Base-by-base conservation (phyloP, 805 yeast genomes). In the Barnettozyma salicaria region DNA sequence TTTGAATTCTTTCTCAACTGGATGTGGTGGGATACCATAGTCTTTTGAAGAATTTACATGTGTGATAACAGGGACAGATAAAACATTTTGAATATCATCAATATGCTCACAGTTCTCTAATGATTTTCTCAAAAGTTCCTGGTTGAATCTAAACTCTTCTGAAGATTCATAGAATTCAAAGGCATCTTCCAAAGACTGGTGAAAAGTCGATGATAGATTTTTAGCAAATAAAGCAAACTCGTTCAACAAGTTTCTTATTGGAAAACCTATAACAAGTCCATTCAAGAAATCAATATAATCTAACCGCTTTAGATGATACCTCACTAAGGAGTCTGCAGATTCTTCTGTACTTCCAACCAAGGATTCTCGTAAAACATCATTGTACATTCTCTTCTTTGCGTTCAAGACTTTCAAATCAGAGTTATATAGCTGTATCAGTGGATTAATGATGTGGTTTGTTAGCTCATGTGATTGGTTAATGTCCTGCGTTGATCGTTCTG, bases 241-340 rank as follows among this genome's bases (percentile, higher is more conserved):
- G 30, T 36, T 24, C 3, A 48, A 30, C 23, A 49, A 18, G 22
- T 38, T 39, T 25, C 58, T 40, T 11, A 52, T 37, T 3, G 42
- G 26, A n/a, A 40, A 27, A 3, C 60, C 60, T 27, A 51, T 48
- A 27, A 41, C 44, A 28, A 47, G 48, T 19, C 44, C 52, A 33
- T 48, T 63, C 34, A 72, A 49, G 27, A 60, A 63, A 43, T 65
- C 67, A 48, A 65, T 57, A 50, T 72, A 72, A 35, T 70, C 73
- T 36, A 67, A 61, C 39, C 72, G 65, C 10, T 64, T 57, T 2
- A 68, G 47, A 40, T 71, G 75, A 47, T 66, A 71, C n/a, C n/a
- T n/a, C n/a, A n/a, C n/a, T n/a, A n/a, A n/a, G n/a, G n/a, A n/a
- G n/a, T n/a, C n/a, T n/a, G n/a, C n/a, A n/a, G n/a, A n/a, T n/a